Base-by-base conservation (phyloP, 441 rosid genomes). In the Macaranga tanarius region DNA sequence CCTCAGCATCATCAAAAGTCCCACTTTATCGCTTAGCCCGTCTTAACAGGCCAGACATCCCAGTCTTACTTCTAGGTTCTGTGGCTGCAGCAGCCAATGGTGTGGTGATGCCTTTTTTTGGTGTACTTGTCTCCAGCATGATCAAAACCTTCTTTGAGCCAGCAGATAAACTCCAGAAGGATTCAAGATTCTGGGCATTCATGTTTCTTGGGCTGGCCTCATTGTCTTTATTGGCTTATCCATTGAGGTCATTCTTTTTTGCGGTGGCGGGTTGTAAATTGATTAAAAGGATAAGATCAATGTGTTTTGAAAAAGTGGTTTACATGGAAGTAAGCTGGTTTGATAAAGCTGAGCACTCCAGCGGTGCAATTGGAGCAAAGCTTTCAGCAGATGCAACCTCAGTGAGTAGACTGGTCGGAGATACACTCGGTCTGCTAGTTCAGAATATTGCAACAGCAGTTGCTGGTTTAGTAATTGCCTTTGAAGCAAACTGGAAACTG, bases 261-360 rank as follows among this genome's bases (percentile, higher is more conserved):
- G 75, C 95, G 0, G 67, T 90, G 17, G 97, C 89, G 0, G 93
- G 95, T 11, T 82, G 84, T 62, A 87, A 80, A 62, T 50, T 92
- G 57, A 87, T 90, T 64, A 72, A 75, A 55, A 72, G 95, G 69
- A 75, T 89, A 47, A 75, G 90, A 75, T 70, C 82, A 16, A 85
- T 84, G 85, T 88, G 96, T 79, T 90, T 92, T 45, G 85, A 90
- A 84, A 92, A 88, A 75, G 86, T 90, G 34, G 85, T 92, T 65
- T 75, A 42, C 58, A 89, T 86, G 97, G 96, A 92, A 71, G 76
- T 89, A 65, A 80, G 89, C 38, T 92, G 94, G 96, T 89, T 90
- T 31, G 92, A 90, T 76, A 85, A 84, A 34, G 65, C 84, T 25
- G 83, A 84, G 57, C 81, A 89, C 78, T 90, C 92, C 4, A 89